Percentiles rank a stretch among this genome's conserved stretches.
phyloP scores from a whole-genome alignment of 768 basidiomycete genomes.

The Tylopilus rubrobrunneus region DNA sequence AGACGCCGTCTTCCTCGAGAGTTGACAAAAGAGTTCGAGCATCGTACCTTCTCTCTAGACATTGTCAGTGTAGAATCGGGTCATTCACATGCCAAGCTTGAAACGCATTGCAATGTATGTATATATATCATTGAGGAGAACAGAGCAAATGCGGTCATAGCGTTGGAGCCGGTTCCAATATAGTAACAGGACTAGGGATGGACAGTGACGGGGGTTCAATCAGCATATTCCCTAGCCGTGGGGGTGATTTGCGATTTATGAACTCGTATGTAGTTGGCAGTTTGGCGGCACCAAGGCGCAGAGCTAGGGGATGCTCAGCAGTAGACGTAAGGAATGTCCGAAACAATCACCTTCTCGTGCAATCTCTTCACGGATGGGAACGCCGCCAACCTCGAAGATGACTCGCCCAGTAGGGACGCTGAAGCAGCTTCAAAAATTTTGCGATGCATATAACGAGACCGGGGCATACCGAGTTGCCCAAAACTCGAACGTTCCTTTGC shows the following conservation, averaged over 20 bases:
- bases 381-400: constrained; percentile 90
- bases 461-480: constrained; percentile 84
- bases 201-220: constrained; percentile 32
- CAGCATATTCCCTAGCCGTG: constrained; percentile 69
- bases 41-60: neutral
- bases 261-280: constrained; percentile 89
- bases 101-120: constrained; percentile 1
- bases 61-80: neutral
- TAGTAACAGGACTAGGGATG: constrained; percentile 9
- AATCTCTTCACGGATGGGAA: constrained; percentile 84
- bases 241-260: constrained; percentile 61
- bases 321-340: neutral
- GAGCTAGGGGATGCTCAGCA: constrained; percentile 44
- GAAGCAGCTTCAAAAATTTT: neutral
- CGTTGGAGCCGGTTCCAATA: constrained; percentile 7
- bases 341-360: constrained; percentile 75
- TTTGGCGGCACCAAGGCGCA: constrained; percentile 84
- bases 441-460: neutral
- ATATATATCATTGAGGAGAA: neutral
- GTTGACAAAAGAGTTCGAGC: neutral
- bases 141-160: constrained; percentile 5
- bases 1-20: too few species aligned
- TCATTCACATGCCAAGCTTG: neutral
- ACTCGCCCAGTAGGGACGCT: constrained; percentile 88
- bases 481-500: constrained; percentile 95